Conservation (phyloP, 495 filamentous ascomycete species). For the Hypoxylon crocopeplum region DNA sequence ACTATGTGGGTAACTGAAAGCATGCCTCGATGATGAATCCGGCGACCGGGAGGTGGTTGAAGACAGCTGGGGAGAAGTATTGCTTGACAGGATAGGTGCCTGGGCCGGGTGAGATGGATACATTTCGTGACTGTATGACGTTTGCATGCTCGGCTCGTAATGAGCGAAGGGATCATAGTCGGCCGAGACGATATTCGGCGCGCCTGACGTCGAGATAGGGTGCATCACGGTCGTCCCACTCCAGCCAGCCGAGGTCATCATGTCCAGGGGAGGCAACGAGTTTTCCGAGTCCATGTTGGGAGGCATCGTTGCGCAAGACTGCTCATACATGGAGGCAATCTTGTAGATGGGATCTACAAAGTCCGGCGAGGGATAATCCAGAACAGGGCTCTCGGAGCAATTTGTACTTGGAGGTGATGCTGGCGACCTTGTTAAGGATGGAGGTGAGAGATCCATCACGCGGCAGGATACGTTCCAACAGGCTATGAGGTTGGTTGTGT, state of each 20-base stretch:
- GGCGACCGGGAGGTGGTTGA: constrained; percentile 53
- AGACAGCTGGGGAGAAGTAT: constrained; percentile 49
- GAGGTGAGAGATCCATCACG: constrained; percentile 57
- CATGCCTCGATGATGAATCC: constrained; percentile 42
- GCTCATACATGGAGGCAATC: constrained; percentile 52
- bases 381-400: constrained; percentile 55
- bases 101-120: constrained; percentile 53
- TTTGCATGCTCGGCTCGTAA: constrained; percentile 48
- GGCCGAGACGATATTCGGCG: constrained; percentile 56
- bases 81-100: constrained; percentile 38
- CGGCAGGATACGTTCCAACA: constrained; percentile 34
- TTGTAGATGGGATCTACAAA: constrained; percentile 56
- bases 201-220: constrained; percentile 46
- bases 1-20: constrained; percentile 45
- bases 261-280: constrained; percentile 51
- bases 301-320: constrained; percentile 47
- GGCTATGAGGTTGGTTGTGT: constrained; percentile 28
- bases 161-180: constrained; percentile 61
- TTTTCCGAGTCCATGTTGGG: constrained; percentile 49
- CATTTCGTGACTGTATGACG: constrained; percentile 55
- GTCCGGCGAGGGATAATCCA: constrained; percentile 54
- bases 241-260: constrained; percentile 54
- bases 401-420: constrained; percentile 55
- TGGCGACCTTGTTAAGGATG: constrained; percentile 56
- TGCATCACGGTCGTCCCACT: constrained; percentile 45